These are phyloP conservation scores for Globisporangium splendens DNA, from an alignment of 352 stramenopile species.

Conservation along the genomic window DNA sequence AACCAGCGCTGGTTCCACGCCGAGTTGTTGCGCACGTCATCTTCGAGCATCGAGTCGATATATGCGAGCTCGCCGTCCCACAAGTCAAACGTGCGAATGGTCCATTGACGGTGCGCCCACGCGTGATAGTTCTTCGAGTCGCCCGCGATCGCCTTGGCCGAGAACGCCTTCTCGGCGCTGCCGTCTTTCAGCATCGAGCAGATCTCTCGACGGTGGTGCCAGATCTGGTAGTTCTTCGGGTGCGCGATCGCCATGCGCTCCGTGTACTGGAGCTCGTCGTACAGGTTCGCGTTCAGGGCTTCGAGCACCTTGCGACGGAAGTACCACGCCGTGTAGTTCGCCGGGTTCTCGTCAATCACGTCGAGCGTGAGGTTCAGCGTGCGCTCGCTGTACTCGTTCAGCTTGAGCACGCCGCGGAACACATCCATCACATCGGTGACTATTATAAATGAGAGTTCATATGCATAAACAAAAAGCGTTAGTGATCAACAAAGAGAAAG, in stretches of 20 bases:
- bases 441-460: constrained; percentile 18
- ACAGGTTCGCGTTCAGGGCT: constrained; percentile 64
- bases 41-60: constrained; percentile 82
- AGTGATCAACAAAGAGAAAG: background rate
- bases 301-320: constrained; percentile 91
- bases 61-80: constrained; percentile 93
- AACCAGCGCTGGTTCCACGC: constrained; percentile 89
- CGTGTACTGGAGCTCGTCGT: constrained; percentile 64
- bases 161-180: constrained; percentile 90
- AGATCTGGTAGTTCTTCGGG: constrained; percentile 99
- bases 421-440: constrained; percentile 92
- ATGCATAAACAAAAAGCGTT: constrained; percentile 1
- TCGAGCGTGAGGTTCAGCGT: constrained; percentile 89
- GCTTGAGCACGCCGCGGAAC: constrained; percentile 91
- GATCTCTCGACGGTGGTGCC: constrained; percentile 96
- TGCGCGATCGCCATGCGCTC: constrained; percentile 89
- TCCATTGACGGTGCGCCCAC: constrained; percentile 97
- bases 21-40: constrained; percentile 97
- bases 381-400: constrained; percentile 90
- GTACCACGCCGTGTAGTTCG: constrained; percentile 99
- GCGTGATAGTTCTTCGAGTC: constrained; percentile 99
- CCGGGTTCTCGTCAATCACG: constrained; percentile 94
- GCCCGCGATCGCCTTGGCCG: constrained; percentile 87
- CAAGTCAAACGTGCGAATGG: constrained; percentile 83
- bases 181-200: constrained; percentile 80